Conservation (phyloP, 371 early-diverging fungal species). For the Mucor plumbeus region DNA sequence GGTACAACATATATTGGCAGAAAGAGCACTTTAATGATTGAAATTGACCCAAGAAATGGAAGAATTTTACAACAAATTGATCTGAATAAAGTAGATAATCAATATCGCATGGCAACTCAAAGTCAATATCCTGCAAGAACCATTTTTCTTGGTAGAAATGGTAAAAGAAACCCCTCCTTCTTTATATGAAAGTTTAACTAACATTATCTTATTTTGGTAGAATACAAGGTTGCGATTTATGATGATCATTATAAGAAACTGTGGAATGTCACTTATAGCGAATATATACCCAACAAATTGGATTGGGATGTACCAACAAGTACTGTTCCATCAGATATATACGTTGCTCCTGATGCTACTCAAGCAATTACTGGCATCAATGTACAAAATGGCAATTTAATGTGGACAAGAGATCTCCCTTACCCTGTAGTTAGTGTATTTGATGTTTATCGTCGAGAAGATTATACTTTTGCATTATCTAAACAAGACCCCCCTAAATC, state of each 20-base stretch:
- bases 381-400: slow-evolving; percentile 26
- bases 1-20: slow-evolving; percentile 70
- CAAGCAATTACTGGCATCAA: slow-evolving; percentile 44
- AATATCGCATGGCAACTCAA: slow-evolving; percentile 27
- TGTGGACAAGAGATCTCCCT: slow-evolving; percentile 40
- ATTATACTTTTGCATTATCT: slow-evolving; percentile 38
- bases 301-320: slow-evolving; percentile 42
- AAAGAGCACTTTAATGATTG: slow-evolving; percentile 70
- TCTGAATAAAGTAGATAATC: slow-evolving; percentile 37
- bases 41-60: slow-evolving; percentile 76
- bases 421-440: slow-evolving; percentile 47
- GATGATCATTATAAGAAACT: slow-evolving; percentile 30
- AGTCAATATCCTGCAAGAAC: slow-evolving; percentile 38
- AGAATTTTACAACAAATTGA: slow-evolving; percentile 60
- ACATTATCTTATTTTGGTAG: not conserved
- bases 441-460: slow-evolving; percentile 46
- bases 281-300: slow-evolving; percentile 50
- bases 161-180: slow-evolving; percentile 23
- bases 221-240: slow-evolving; percentile 33
- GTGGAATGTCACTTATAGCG: slow-evolving; percentile 51
- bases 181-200: not conserved
- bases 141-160: slow-evolving; percentile 47
- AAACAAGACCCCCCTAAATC: slow-evolving; percentile 40
- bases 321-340: slow-evolving; percentile 36
- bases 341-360: slow-evolving; percentile 47